Evolutionary conservation across 2,329 filamentous ascomycete genomes (phyloP).

Genomic region (Zymoseptoria passerinii): DNA sequence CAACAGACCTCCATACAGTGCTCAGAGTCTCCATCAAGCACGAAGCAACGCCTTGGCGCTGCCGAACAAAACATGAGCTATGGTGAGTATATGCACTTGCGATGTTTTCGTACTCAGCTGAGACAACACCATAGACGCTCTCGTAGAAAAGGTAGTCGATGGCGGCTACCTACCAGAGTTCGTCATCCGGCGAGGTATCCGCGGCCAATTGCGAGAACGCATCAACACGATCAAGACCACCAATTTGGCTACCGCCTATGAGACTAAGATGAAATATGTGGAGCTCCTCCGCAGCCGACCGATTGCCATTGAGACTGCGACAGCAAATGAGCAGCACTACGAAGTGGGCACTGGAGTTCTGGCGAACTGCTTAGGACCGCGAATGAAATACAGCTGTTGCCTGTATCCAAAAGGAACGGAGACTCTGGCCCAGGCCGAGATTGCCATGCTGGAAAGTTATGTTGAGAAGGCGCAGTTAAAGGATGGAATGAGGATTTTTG

Average conservation of each 20-base stretch:
- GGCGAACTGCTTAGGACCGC: constrained; percentile 52
- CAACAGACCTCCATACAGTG: too few species aligned
- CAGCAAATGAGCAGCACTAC: constrained; percentile 63
- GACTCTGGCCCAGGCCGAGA: constrained; percentile 58
- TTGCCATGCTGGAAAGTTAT: constrained; percentile 57
- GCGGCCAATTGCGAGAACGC: constrained; percentile 56
- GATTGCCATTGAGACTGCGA: constrained; percentile 59
- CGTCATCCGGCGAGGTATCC: constrained; percentile 57
- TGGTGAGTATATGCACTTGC: constrained; percentile 7
- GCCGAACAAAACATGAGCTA: constrained; percentile 15
- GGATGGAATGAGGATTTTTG: constrained; percentile 55
- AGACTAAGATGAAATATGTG: constrained; percentile 57
- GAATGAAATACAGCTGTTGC: constrained; percentile 66
- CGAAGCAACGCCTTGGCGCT: too few species aligned
- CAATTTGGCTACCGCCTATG: constrained; percentile 46
- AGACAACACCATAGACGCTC: constrained; percentile 21
- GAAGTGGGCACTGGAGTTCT: constrained; percentile 62
- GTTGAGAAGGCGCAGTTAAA: constrained; percentile 51
- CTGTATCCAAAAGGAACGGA: constrained; percentile 56
- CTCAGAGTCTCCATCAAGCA: too few species aligned
- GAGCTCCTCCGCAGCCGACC: constrained; percentile 50
- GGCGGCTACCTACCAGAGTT: constrained; percentile 55
- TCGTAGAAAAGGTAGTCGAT: constrained; percentile 53
- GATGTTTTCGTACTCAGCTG: constrained; percentile 1
- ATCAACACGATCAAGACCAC: constrained; percentile 47